These are phyloP conservation scores for Tillandsia leiboldiana DNA, from an alignment of 176 grass and related monocot genomes.

Conservation along the genomic window DNA sequence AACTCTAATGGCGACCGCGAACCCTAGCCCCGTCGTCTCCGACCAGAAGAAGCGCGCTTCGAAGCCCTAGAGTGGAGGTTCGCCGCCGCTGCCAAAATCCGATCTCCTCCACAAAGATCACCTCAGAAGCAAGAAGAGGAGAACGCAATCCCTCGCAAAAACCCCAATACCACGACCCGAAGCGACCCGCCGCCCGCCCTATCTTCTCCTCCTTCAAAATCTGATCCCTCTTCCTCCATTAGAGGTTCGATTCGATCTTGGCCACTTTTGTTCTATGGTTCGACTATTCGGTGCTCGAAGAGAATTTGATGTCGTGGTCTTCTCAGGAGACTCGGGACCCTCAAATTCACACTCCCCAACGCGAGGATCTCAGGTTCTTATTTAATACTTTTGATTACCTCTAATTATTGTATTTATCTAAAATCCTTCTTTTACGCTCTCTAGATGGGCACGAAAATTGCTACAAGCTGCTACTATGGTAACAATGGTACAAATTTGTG, in stretches of 20 bases:
- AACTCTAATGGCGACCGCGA: not conserved
- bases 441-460: too few relatives aligned
- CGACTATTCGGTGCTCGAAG: not conserved
- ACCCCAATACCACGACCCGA: slow-evolving; percentile 13
- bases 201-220: slow-evolving; percentile 4
- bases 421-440: too few relatives aligned
- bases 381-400: too few relatives aligned
- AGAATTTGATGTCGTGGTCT: not conserved
- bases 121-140: slow-evolving; percentile 15
- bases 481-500: too few relatives aligned
- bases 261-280: not conserved
- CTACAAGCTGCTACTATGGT: too few relatives aligned
- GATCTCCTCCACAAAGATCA: slow-evolving; percentile 40
- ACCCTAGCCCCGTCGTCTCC: slow-evolving; percentile 25
- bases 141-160: slow-evolving; percentile 6
- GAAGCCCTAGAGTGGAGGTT: slow-evolving; percentile 37
- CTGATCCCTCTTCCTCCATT: not conserved
- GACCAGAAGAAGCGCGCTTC: slow-evolving; percentile 46
- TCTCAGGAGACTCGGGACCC: not conserved
- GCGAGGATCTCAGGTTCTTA: too few relatives aligned
- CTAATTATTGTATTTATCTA: too few relatives aligned
- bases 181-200: slow-evolving; percentile 16
- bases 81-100: slow-evolving; percentile 35
- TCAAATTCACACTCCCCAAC: not conserved
- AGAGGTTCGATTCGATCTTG: not conserved